Evolutionary conservation across 2,329 filamentous ascomycete genomes (phyloP).

Genomic region (Monosporascus sp.): DNA sequence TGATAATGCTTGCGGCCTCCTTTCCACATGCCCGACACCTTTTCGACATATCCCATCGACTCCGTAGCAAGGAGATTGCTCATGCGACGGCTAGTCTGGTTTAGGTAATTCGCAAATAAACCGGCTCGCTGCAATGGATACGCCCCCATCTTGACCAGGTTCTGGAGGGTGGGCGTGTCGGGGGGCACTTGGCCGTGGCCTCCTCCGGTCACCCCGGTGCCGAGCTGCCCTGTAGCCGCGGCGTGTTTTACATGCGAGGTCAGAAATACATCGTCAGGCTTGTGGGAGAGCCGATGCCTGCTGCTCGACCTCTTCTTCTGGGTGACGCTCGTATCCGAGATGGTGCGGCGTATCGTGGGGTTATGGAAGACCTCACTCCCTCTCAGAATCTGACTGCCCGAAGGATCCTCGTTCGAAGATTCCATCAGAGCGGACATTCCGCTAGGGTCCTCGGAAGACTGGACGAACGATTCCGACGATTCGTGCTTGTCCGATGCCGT

Average conservation of each 20-base stretch:
- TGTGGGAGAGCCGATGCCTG: conserved; percentile 9
- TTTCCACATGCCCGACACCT: conserved; percentile 95
- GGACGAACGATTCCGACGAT: conserved; percentile 69
- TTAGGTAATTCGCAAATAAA: conserved; percentile 76
- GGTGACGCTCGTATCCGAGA: conserved; percentile 29
- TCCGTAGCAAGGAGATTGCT: conserved; percentile 78
- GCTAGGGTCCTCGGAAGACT: conserved; percentile 68
- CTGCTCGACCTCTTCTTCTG: conserved; percentile 9
- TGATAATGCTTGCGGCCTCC: conserved; percentile 87
- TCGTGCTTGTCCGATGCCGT: conserved; percentile 49
- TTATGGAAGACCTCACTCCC: conserved; percentile 85
- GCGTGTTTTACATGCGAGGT: conserved; percentile 12
- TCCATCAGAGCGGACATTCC: conserved; percentile 59
- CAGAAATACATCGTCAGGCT: conserved; percentile 6
- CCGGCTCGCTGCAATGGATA: conserved; percentile 82
- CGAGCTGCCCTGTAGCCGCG: conserved; percentile 32
- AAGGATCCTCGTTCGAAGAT: conserved; percentile 70
- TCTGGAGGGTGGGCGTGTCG: conserved; percentile 43
- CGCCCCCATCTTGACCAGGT: conserved; percentile 55
- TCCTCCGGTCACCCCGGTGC: conserved; percentile 23
- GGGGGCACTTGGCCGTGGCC: conserved; percentile 17
- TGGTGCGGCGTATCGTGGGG: conserved; percentile 58
- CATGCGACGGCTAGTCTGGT: conserved; percentile 73
- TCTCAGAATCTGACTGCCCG: conserved; percentile 84
- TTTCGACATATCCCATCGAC: conserved; percentile 94